Percentiles rank a stretch among this genome's conserved stretches.
Conservation (phyloP, 306 rosid species). For the Ormosia emarginata region DNA sequence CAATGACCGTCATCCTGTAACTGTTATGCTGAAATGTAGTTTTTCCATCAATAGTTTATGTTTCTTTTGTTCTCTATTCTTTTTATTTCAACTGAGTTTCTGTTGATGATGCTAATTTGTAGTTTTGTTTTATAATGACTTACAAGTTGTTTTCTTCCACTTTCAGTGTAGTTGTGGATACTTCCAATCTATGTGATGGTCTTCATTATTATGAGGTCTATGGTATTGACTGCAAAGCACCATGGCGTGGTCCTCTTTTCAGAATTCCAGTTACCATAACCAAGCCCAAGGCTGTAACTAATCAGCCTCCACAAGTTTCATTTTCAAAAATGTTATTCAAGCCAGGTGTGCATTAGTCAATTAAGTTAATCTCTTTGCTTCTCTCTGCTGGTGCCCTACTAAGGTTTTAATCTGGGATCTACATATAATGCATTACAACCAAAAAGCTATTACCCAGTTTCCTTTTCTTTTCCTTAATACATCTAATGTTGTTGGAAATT, state of each 20-base stretch:
- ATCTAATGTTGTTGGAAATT: background rate
- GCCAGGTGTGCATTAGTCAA: slow-evolving; percentile 58
- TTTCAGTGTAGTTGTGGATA: slow-evolving; percentile 86
- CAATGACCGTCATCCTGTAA: background rate
- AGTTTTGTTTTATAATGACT: slow-evolving; percentile 4
- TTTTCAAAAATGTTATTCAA: slow-evolving; percentile 71
- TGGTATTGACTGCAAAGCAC: slow-evolving; percentile 92
- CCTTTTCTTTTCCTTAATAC: background rate
- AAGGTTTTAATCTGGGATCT: background rate
- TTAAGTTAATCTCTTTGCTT: slow-evolving; percentile 17
- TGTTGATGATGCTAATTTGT: slow-evolving; percentile 5
- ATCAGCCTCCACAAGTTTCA: slow-evolving; percentile 57
- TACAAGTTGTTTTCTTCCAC: slow-evolving; percentile 13
- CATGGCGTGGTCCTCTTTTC: slow-evolving; percentile 98
- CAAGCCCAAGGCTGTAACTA: slow-evolving; percentile 63
- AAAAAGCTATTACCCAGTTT: slow-evolving; percentile 1
- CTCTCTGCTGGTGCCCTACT: slow-evolving; percentile 16
- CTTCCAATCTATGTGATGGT: slow-evolving; percentile 73
- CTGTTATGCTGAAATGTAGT: background rate
- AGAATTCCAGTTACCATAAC: slow-evolving; percentile 88
- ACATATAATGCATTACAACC: background rate
- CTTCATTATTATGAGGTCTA: slow-evolving; percentile 85
- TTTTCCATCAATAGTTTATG: background rate
- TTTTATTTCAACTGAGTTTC: slow-evolving; percentile 10
- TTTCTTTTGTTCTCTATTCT: background rate